Percentiles rank a stretch among this genome's conserved stretches.
Evolutionary conservation across 2,329 filamentous ascomycete genomes (phyloP).

Genomic region (Fusarium globosum): DNA sequence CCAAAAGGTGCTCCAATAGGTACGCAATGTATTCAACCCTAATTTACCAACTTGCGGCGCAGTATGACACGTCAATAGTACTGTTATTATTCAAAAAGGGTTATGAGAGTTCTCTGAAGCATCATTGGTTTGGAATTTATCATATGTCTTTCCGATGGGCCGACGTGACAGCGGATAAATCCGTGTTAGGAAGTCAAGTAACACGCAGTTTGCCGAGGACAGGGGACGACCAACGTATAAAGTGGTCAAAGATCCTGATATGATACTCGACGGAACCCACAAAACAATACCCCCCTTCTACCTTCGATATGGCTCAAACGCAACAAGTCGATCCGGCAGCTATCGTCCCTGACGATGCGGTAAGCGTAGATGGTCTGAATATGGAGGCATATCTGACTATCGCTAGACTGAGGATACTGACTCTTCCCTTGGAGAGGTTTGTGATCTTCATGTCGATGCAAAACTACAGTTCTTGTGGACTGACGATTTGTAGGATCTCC

Average conservation of each 20-base stretch:
- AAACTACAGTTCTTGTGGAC: not conserved
- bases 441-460: not conserved
- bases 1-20: not conserved
- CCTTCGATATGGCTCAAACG: not conserved
- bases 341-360: not conserved
- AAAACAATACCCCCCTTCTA: no score
- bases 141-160: not conserved
- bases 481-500: not conserved
- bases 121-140: not conserved
- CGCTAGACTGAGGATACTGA: not conserved
- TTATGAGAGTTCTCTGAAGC: accelerated
- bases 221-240: slow-evolving; percentile 15
- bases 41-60: not conserved
- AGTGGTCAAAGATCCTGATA: not conserved
- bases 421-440: slow-evolving; percentile 6
- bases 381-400: not conserved
- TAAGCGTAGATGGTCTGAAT: not conserved
- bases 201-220: slow-evolving; percentile 2
- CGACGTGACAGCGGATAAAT: slow-evolving; percentile 2
- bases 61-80: not conserved
- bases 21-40: not conserved
- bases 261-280: not conserved
- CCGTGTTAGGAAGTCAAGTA: slow-evolving; percentile 11
- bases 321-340: not conserved
- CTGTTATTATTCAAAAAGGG: no score